Evolutionary conservation across 2,329 filamentous ascomycete species (phyloP).

Genomic region (Fusarium multiceps): DNA sequence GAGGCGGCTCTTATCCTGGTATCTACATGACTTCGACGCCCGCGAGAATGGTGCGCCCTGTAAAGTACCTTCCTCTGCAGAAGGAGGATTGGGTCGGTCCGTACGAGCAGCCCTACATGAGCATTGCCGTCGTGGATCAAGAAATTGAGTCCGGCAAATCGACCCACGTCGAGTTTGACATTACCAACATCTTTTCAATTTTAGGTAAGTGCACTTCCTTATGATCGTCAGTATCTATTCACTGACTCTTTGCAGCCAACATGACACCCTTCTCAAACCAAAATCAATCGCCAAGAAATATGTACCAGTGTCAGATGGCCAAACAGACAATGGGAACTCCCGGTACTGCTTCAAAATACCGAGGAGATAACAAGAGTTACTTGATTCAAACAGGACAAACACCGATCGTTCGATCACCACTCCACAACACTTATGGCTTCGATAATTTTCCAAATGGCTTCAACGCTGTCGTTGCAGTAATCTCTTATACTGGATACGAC

Average conservation of each 20-base stretch:
- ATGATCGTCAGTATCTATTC: no score
- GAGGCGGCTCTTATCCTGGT: constrained; percentile 94
- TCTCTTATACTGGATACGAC: constrained; percentile 98
- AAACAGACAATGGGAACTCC: constrained; percentile 99
- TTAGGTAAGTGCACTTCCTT: no score
- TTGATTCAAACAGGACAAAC: constrained; percentile 95
- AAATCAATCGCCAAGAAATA: constrained; percentile 98
- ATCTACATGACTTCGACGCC: constrained; percentile 91
- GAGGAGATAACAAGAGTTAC: constrained; percentile 98
- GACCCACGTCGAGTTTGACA: constrained; percentile 92
- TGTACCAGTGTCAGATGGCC: constrained; percentile 99
- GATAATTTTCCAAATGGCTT: constrained; percentile 98
- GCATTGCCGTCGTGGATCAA: constrained; percentile 88
- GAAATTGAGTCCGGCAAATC: constrained; percentile 90
- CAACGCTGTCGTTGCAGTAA: constrained; percentile 96
- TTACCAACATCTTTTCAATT: constrained; percentile 97
- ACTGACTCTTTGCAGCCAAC: no score
- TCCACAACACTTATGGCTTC: constrained; percentile 95
- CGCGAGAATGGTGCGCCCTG: constrained; percentile 88
- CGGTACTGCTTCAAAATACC: constrained; percentile 82
- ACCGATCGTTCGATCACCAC: constrained; percentile 87
- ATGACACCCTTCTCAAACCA: constrained; percentile 99
- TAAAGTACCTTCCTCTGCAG: constrained; percentile 89
- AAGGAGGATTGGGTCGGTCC: constrained; percentile 90
- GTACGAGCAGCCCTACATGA: constrained; percentile 98